These are phyloP conservation scores for Daucus carota DNA, from an alignment of 129 eudicot genomes.

Conservation along the genomic window DH1_v3.0 NC_030385.2:29298501-29299000, in stretches of 20 bases:
- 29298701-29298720: not conserved
- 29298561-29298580: too few relatives aligned
- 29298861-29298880: not conserved
- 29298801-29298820: conserved; percentile 87
- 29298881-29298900: not conserved
- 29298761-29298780: conserved; percentile 42
- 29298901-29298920: not conserved
- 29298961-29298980: not conserved
- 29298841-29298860: conserved; percentile 80
- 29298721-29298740: too few relatives aligned
- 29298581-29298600: too few relatives aligned
- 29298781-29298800: conserved; percentile 84
- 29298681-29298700: not conserved
- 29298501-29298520: not conserved
- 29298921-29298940: not conserved
- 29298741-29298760: not conserved
- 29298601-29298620: too few relatives aligned
- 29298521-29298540: not conserved
- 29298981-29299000: not conserved
- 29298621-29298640: not conserved
- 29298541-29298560: too few relatives aligned
- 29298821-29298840: conserved; percentile 86
- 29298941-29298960: not conserved
- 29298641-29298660: not conserved
- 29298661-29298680: not conserved